phyloP scores from a whole-genome alignment of 1,139 yeast species.

The Starmera stellimalicola region DNA sequence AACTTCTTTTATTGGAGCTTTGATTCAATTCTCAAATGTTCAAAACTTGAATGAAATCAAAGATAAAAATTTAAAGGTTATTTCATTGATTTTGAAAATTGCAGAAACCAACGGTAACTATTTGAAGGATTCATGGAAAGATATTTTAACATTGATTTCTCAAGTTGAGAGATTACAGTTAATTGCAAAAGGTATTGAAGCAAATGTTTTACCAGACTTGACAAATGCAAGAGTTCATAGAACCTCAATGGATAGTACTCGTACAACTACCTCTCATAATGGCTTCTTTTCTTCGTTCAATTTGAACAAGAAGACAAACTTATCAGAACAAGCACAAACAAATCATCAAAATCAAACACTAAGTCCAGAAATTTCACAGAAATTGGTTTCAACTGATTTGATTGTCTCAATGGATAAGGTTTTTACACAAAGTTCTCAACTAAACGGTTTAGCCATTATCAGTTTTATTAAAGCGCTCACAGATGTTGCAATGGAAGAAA shows the following conservation, averaged over 20 bases:
- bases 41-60: constrained; percentile 74
- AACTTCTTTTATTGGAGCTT: constrained; percentile 81
- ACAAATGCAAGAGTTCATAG: constrained; percentile 56
- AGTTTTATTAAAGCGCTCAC: constrained; percentile 82
- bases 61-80: constrained; percentile 73
- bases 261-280: constrained; percentile 23
- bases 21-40: constrained; percentile 78
- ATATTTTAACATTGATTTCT: constrained; percentile 70
- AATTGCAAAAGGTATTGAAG: constrained; percentile 82
- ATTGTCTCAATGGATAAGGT: constrained; percentile 82
- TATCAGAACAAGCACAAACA: constrained; percentile 37
- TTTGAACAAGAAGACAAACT: constrained; percentile 34
- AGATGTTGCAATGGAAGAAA: constrained; percentile 83
- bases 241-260: constrained; percentile 43
- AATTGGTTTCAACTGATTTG: constrained; percentile 63
- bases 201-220: constrained; percentile 79
- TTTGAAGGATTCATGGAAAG: constrained; percentile 74
- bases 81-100: constrained; percentile 61
- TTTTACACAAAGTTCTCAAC: constrained; percentile 71
- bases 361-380: constrained; percentile 46
- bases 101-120: constrained; percentile 73
- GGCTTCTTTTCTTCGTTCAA: constrained; percentile 22
- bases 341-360: constrained; percentile 42
- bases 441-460: constrained; percentile 77
- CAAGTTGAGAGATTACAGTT: constrained; percentile 87